phyloP scores from a whole-genome alignment of 202 grass and related monocot species.

The Zoysia matrella region DNA sequence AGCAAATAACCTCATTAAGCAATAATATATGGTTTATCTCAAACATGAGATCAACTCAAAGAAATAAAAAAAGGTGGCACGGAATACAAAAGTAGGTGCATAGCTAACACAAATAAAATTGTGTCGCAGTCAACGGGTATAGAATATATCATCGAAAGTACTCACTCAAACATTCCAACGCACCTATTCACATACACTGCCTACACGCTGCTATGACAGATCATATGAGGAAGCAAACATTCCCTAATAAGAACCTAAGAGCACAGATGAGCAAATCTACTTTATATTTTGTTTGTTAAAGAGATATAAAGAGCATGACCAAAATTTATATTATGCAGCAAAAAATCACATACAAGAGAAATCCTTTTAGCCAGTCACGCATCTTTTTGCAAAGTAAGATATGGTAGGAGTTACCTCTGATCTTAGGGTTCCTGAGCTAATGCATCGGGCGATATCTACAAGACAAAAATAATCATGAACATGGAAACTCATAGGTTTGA shows the following conservation, averaged over 20 bases:
- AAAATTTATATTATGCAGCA: conserved; percentile 2
- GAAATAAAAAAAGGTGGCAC: neutral
- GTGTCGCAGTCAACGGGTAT: neutral
- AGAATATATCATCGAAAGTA: neutral
- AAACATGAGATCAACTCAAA: conserved; percentile 2
- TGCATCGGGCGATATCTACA: conserved; percentile 81
- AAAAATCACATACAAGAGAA: neutral
- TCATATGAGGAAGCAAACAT: conserved; percentile 5
- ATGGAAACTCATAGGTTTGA: neutral
- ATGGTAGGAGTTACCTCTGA: conserved; percentile 63
- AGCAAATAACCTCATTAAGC: conserved; percentile 29
- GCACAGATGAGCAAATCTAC: neutral
- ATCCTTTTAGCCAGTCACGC: conserved; percentile 8
- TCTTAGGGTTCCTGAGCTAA: conserved; percentile 69
- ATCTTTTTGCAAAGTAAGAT: conserved; percentile 29
- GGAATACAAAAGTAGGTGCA: neutral
- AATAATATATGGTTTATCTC: neutral
- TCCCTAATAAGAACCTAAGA: neutral
- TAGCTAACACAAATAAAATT: neutral
- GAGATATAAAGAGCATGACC: neutral
- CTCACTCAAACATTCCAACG: neutral
- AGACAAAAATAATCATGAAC: conserved; percentile 26
- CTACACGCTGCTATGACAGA: neutral
- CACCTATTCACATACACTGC: neutral
- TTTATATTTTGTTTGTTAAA: conserved; percentile 16